Evolutionary conservation across 345 rosid species (phyloP), one percentile per base, ranked within the genome.

Genomic region (Corchorus capsularis): DNA sequence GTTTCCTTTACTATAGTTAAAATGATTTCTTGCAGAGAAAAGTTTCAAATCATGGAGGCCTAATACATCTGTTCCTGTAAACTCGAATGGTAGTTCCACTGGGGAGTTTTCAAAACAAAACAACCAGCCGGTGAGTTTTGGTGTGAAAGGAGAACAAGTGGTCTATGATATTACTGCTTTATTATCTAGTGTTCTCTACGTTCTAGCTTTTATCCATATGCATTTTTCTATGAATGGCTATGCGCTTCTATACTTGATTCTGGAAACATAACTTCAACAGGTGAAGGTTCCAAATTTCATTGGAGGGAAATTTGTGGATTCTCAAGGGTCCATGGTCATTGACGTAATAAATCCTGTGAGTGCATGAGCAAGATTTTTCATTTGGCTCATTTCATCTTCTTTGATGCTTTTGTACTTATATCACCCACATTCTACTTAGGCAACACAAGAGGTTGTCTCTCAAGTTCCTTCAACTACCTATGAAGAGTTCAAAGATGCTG

Each of bases 291-390:
- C 78, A 52, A 79, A 79, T 63, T 81, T 79, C 74, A 83, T 85
- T 77, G 88, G 83, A 55, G 88, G 88, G 69, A 56, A 79, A 63
- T 85, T 67, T 74, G 84, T 81, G 53, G 76, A 77, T 63, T 83
- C 82, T 9, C 71, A n/a, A 45, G 84, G 86, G 49, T 79, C 73
- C 70, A 19, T 75, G 53, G 41, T 71, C 53, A 75, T 77, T 75
- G 88, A 83, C 19, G 79, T 79, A 60, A 62, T 81, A 66, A 85
- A 85, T 71, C 86, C 88, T 78, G 88, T 85, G 82, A 85, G 88
- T 69, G 55, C 61, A 55, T 20, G 32, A 39, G 69, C 60, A 19
- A 13, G 17, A 2, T 61, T 55, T 5, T 17, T 7, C 0, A 46
- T 68, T 43, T 27, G 6, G 13, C 60, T 50, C 45, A 22, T 55